Conservation (phyloP, 148 eudicot species). For the Pouteria glomerata region DNA sequence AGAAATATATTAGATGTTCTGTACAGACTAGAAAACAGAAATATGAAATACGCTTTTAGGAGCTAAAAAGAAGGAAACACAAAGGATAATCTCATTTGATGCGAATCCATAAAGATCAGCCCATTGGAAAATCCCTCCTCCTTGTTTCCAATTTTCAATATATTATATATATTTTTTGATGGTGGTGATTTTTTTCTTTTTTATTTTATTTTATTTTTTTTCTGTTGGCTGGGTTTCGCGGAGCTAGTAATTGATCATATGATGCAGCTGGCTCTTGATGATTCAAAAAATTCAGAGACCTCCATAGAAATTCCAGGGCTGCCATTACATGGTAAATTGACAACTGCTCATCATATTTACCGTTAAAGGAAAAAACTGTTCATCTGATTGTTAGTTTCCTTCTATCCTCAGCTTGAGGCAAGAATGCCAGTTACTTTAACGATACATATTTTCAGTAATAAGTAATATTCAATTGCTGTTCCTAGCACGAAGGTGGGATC, state of each 20-base stretch:
- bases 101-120: too few species aligned
- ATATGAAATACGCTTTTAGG: not conserved
- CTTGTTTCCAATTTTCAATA: too few species aligned
- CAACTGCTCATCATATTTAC: not conserved
- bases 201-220: too few species aligned
- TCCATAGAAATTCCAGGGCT: not conserved
- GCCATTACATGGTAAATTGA: not conserved
- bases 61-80: not conserved
- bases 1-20: not conserved
- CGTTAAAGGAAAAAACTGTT: too few species aligned
- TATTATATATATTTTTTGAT: too few species aligned
- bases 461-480: not conserved
- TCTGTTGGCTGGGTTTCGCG: too few species aligned
- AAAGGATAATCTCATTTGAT: not conserved
- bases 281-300: not conserved
- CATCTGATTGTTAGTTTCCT: not conserved
- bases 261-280: not conserved
- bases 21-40: not conserved
- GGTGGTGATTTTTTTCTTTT: too few species aligned
- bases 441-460: not conserved
- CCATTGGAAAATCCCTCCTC: too few species aligned
- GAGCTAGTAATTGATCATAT: too few species aligned
- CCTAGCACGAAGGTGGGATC: not conserved
- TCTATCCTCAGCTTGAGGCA: not conserved
- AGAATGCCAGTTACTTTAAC: not conserved